Conservation (phyloP, 192 early-diverging fungal species). For the Lobosporangium transversale region DNA sequence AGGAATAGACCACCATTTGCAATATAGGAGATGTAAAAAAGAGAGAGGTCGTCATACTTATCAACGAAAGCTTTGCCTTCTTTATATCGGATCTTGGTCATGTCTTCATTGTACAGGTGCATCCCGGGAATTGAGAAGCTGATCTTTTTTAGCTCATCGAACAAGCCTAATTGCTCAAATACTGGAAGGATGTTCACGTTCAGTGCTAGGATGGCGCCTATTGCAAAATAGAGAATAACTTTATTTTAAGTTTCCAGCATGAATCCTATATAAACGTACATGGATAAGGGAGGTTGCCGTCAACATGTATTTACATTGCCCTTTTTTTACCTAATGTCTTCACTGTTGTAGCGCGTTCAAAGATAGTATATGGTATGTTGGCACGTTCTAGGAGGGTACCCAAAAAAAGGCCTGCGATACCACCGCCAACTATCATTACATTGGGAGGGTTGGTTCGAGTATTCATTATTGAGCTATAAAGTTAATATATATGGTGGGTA, state of each 20-base stretch:
- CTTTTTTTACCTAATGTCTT: constrained; percentile 15
- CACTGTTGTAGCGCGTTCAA: constrained; percentile 9
- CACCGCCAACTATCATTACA: constrained; percentile 24
- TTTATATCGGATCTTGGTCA: constrained; percentile 8
- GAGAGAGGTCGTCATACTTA: too few relatives aligned
- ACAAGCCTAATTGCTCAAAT: constrained; percentile 29
- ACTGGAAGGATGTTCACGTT: constrained; percentile 29
- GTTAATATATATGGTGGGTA: too few relatives aligned
- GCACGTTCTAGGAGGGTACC: constrained; percentile 17
- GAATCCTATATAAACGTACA: neutral
- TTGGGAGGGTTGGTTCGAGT: too few relatives aligned
- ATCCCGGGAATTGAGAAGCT: constrained; percentile 2
- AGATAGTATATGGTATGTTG: constrained; percentile 23
- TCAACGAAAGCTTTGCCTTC: constrained; percentile 3
- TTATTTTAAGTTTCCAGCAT: neutral
- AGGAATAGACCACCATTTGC: too few relatives aligned
- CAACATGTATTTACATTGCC: neutral
- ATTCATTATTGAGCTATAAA: too few relatives aligned
- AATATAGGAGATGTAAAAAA: too few relatives aligned
- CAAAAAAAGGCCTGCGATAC: constrained; percentile 15
- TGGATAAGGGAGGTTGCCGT: too few relatives aligned
- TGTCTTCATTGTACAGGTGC: constrained; percentile 9
- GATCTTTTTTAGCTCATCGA: constrained; percentile 14
- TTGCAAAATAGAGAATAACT: neutral
- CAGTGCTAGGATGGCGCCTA: constrained; percentile 25